Evolutionary conservation across 352 stramenopile genomes (phyloP).

Genomic region (Globisporangium spiculum): DNA sequence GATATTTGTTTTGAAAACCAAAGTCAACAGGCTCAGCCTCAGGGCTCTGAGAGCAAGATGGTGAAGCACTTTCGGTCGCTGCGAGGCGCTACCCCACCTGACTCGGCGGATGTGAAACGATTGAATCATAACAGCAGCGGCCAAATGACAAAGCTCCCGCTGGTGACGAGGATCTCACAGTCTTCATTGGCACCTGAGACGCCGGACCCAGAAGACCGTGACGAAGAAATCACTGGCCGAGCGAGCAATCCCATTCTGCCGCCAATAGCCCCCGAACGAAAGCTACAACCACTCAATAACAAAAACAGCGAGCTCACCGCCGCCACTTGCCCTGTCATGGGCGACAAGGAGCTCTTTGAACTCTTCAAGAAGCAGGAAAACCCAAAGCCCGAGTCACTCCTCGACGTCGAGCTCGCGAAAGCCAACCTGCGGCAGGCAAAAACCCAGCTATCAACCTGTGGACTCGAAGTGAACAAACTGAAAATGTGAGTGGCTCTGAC

Average conservation of each 20-base stretch:
- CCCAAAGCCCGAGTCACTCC: conserved; percentile 40
- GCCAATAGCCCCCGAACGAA: conserved; percentile 6
- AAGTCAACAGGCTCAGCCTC: background rate
- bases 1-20: conserved; percentile 34
- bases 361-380: conserved; percentile 35
- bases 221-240: background rate
- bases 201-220: background rate
- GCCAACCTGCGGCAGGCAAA: conserved; percentile 55
- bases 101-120: background rate
- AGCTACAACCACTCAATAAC: conserved; percentile 14
- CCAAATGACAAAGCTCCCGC: background rate
- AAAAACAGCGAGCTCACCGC: conserved; percentile 12
- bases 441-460: conserved; percentile 23
- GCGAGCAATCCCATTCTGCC: background rate
- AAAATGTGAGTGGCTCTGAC: conserved; percentile 47
- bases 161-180: background rate
- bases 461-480: conserved; percentile 49
- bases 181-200: conserved; percentile 2
- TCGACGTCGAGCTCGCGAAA: conserved; percentile 59
- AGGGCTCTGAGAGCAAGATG: conserved; percentile 39
- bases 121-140: background rate
- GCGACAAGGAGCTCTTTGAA: conserved; percentile 60
- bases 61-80: conserved; percentile 52
- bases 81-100: conserved; percentile 22
- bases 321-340: conserved; percentile 10